A percentile compares a stretch with the other conserved stretches of the same genome.
phyloP scores from a whole-genome alignment of 306 rosid genomes.

The Datisca glomerata region DNA sequence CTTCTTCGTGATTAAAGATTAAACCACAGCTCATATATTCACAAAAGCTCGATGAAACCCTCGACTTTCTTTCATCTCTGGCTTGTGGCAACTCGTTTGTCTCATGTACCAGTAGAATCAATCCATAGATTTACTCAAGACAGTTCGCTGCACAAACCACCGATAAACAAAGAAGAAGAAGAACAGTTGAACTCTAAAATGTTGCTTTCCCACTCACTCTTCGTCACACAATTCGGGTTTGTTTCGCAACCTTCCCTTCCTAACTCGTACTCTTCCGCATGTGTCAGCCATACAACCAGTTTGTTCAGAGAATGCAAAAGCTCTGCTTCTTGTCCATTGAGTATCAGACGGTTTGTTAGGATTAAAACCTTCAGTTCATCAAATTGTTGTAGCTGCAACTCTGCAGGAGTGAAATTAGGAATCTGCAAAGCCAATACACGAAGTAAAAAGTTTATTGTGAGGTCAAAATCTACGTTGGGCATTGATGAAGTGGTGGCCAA shows the following conservation, averaged over 20 bases:
- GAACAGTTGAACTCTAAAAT: too few relatives aligned
- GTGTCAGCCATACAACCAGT: slow-evolving; percentile 6
- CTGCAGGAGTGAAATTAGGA: too few relatives aligned
- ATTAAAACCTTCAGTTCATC: too few relatives aligned
- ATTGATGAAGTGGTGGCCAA: slow-evolving; percentile 37
- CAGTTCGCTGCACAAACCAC: background rate
- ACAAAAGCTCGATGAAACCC: too few relatives aligned
- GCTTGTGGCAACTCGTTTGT: background rate
- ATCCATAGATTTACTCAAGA: slow-evolving; percentile 9
- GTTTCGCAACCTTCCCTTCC: slow-evolving; percentile 11
- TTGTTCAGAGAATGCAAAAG: too few relatives aligned
- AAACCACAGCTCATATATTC: too few relatives aligned
- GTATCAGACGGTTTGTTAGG: too few relatives aligned
- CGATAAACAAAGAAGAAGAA: background rate
- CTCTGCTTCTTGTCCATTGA: too few relatives aligned
- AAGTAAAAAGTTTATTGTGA: slow-evolving; percentile 15
- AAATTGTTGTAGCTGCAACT: too few relatives aligned
- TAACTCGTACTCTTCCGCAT: slow-evolving; percentile 9
- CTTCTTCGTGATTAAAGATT: too few relatives aligned
- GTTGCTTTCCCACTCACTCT: slow-evolving; percentile 24
- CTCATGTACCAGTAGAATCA: slow-evolving; percentile 38
- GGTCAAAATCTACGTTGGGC: slow-evolving; percentile 22
- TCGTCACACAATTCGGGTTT: slow-evolving; percentile 17
- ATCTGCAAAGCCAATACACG: too few relatives aligned
- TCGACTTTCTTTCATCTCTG: too few relatives aligned